A percentile compares a stretch with the other conserved stretches of the same genome.
Evolutionary conservation across 768 basidiomycete genomes (phyloP).

Genomic region (Tylopilus balloui): DNA sequence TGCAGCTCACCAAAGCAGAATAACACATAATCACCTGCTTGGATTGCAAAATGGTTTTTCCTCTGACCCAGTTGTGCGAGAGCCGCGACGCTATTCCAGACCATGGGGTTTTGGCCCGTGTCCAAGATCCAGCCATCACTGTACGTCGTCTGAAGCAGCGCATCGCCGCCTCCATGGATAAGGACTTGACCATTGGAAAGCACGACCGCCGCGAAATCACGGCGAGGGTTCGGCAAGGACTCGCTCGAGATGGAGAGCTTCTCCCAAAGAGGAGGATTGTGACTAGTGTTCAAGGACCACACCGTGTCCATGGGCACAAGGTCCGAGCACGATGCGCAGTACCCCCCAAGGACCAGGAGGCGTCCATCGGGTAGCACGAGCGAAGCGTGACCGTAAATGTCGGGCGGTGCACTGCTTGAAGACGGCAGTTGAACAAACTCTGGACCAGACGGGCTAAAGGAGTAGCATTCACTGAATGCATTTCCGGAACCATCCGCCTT

Average conservation of each 20-base stretch:
- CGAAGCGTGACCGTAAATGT: conserved; percentile 68
- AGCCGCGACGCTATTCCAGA: conserved; percentile 50
- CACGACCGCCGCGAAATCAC: conserved; percentile 55
- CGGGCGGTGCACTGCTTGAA: conserved; percentile 52
- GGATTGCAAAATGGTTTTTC: conserved; percentile 71
- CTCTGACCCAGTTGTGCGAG: conserved; percentile 58
- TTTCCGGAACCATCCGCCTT: conserved; percentile 72
- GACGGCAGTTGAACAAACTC: conserved; percentile 55
- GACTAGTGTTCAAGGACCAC: conserved; percentile 60
- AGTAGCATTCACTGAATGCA: conserved; percentile 59
- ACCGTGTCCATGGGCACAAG: conserved; percentile 56
- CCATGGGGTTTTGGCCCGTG: conserved; percentile 49
- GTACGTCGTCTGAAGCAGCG: conserved; percentile 46
- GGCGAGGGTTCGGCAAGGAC: conserved; percentile 53
- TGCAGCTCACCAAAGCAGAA: conserved; percentile 69
- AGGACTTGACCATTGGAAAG: conserved; percentile 53
- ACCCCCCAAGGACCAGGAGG: conserved; percentile 75
- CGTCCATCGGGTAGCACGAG: conserved; percentile 65
- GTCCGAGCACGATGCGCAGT: conserved; percentile 40
- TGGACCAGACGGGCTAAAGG: conserved; percentile 48
- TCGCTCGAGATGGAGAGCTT: conserved; percentile 34
- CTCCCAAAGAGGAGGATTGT: conserved; percentile 47
- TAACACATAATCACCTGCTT: conserved; percentile 55
- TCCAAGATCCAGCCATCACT: conserved; percentile 72
- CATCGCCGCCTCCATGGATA: conserved; percentile 77